These are phyloP conservation scores for Hymenoscyphus salicellus DNA, from an alignment of 2,329 filamentous ascomycete species.

Conservation along the genomic window DNA sequence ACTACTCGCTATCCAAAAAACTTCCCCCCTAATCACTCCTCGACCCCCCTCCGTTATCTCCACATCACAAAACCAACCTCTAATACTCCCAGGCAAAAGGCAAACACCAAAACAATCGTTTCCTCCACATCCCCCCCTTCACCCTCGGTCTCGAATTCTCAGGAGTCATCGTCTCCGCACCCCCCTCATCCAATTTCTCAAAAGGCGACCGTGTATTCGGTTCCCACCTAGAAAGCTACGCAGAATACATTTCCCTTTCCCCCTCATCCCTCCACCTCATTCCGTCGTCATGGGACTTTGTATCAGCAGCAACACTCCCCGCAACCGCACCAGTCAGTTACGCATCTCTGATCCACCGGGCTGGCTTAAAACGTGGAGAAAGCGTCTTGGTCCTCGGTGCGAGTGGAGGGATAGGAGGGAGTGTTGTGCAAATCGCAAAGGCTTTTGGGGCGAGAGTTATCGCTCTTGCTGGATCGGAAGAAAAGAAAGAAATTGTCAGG, in stretches of 20 bases:
- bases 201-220: slow-evolving; percentile 55
- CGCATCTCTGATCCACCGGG: slow-evolving; percentile 26
- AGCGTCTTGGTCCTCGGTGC: slow-evolving; percentile 37
- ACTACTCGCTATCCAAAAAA: no score
- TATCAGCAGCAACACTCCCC: slow-evolving; percentile 27
- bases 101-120: slow-evolving; percentile 58
- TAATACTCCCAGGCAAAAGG: slow-evolving; percentile 44
- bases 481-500: slow-evolving; percentile 44
- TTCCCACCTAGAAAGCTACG: slow-evolving; percentile 49
- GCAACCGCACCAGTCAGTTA: slow-evolving; percentile 28
- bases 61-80: not conserved
- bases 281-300: slow-evolving; percentile 23
- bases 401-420: slow-evolving; percentile 43
- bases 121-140: slow-evolving; percentile 55
- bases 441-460: slow-evolving; percentile 52
- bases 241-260: slow-evolving; percentile 47
- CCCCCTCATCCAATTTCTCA: slow-evolving; percentile 36
- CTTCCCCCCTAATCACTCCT: not conserved
- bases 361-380: slow-evolving; percentile 25
- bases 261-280: slow-evolving; percentile 39
- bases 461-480: slow-evolving; percentile 47
- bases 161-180: slow-evolving; percentile 46
- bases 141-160: slow-evolving; percentile 59
- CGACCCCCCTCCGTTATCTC: not conserved
- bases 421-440: slow-evolving; percentile 55